A percentile compares a stretch with the other conserved stretches of the same genome.
phyloP scores from a whole-genome alignment of 805 yeast species.

The Kluyveromyces aestuarii region DNA sequence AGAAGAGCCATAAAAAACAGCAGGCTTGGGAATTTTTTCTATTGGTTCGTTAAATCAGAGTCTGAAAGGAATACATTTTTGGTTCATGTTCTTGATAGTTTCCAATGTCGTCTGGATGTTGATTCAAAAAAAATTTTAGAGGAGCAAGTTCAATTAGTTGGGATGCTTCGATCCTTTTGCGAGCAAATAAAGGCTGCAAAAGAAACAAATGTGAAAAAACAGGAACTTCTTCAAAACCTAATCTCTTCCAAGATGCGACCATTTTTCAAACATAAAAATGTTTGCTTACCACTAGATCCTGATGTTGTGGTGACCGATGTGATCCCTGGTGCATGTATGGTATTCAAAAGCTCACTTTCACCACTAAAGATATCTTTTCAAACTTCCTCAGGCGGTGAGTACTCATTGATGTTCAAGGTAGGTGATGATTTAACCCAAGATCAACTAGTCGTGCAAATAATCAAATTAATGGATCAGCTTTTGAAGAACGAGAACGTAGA shows the following conservation, averaged over 20 bases:
- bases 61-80: constrained; percentile 55
- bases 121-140: constrained; percentile 27
- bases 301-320: constrained; percentile 63
- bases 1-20: constrained; percentile 58
- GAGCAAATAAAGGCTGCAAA: constrained; percentile 52
- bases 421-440: constrained; percentile 96
- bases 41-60: constrained; percentile 90
- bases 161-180: constrained; percentile 56
- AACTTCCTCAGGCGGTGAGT: constrained; percentile 42
- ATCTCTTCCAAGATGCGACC: constrained; percentile 32
- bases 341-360: constrained; percentile 83
- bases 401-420: constrained; percentile 84
- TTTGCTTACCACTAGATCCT: constrained; percentile 80
- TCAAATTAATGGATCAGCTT: constrained; percentile 81
- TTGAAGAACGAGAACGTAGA: constrained; percentile 85
- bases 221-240: constrained; percentile 50
- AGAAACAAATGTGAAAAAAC: constrained; percentile 71
- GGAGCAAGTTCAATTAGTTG: constrained; percentile 62
- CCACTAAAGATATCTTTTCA: constrained; percentile 79
- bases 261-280: constrained; percentile 37
- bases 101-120: constrained; percentile 28
- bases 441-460: constrained; percentile 91
- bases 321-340: constrained; percentile 69
- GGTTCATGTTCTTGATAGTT: constrained; percentile 40
- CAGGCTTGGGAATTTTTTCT: constrained; percentile 69